Evolutionary conservation across 495 filamentous ascomycete genomes (phyloP), one percentile per base, ranked within the genome.

Genomic region (Penicillium goetzii): DNA sequence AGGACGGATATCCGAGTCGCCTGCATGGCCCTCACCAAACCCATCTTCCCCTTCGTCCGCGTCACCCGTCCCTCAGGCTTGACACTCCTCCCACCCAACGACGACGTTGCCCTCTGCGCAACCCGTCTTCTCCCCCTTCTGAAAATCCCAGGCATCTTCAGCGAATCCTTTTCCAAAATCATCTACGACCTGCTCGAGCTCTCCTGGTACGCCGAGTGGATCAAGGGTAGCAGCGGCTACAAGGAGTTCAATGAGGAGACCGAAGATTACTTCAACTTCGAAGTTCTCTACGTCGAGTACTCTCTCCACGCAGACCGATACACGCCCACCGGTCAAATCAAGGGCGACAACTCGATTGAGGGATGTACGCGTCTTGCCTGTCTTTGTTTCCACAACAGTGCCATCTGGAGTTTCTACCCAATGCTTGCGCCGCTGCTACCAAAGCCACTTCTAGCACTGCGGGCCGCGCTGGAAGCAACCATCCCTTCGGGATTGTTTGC

Each of bases 281-380:
- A 82, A 64, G 78, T 80, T 9, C 68, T 80, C 14, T 76, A 74
- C 53, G 72, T 79, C 33, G 80, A 82, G 61, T 80, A 82, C 59
- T 66, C 72, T 9, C 75, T 82, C 2, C 74, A 79, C 59, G 60
- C 56, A 50, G 80, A 81, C 59, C 78, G 80, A 12, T 90, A 88
- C 66, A 88, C 84, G 0, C 75, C 86, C 34, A 86, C 85, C 56
- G 87, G 87, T 45, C 85, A 84, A 17, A 80, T 86, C 11, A 85
- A 83, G 56, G 86, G 85, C 11, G 80, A 82, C 60, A 72, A 75
- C 61, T 74, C 74, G 9, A 79, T 81, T 65, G 78, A 81, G 58
- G 80, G 80, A 54, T 77, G 76, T 61, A 69, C 71, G 28, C 80
- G 80, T 21, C 73, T 80, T 10, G 78, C 78, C 21, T 76, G 75